These are phyloP conservation scores for Tylopilus intermedius DNA, from an alignment of 768 basidiomycete species.

Conservation along the genomic window DNA sequence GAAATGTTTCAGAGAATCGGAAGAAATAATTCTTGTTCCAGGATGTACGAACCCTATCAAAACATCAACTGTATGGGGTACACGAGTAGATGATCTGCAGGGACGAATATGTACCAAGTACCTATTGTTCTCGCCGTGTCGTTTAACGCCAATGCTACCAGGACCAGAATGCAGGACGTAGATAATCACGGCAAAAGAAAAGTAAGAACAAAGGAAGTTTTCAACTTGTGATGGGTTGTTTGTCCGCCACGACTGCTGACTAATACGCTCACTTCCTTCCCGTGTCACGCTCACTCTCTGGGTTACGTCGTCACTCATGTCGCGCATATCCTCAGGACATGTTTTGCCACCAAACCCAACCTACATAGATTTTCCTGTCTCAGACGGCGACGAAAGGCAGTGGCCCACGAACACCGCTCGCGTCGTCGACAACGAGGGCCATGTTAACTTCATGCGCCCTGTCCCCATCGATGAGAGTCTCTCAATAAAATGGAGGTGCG, in stretches of 20 bases:
- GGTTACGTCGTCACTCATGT: slow-evolving; percentile 11
- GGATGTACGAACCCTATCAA: slow-evolving; percentile 27
- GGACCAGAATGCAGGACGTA: slow-evolving; percentile 44
- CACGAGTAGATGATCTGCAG: slow-evolving; percentile 59
- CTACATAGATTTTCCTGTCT: slow-evolving; percentile 54
- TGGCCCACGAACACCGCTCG: slow-evolving; percentile 59
- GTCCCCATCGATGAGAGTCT: slow-evolving; percentile 47
- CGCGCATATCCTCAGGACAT: slow-evolving; percentile 18
- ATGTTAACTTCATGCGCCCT: slow-evolving; percentile 68
- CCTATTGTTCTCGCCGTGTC: slow-evolving; percentile 49
- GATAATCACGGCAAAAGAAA: slow-evolving; percentile 51
- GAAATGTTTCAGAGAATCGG: too few species aligned
- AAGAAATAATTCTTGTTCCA: neutral
- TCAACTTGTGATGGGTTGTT: neutral
- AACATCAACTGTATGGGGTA: slow-evolving; percentile 41
- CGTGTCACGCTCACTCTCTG: neutral
- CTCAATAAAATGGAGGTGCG: slow-evolving; percentile 54
- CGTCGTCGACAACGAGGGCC: slow-evolving; percentile 51
- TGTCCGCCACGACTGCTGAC: slow-evolving; percentile 6
- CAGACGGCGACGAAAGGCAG: slow-evolving; percentile 50
- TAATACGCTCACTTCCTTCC: slow-evolving; percentile 6
- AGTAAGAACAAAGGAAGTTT: neutral
- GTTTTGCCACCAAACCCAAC: slow-evolving; percentile 48
- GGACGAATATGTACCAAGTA: slow-evolving; percentile 23
- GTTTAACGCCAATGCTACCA: slow-evolving; percentile 64